phyloP scores from a whole-genome alignment of 2,329 filamentous ascomycete species.

The Periconia macrospinosa region DNA sequence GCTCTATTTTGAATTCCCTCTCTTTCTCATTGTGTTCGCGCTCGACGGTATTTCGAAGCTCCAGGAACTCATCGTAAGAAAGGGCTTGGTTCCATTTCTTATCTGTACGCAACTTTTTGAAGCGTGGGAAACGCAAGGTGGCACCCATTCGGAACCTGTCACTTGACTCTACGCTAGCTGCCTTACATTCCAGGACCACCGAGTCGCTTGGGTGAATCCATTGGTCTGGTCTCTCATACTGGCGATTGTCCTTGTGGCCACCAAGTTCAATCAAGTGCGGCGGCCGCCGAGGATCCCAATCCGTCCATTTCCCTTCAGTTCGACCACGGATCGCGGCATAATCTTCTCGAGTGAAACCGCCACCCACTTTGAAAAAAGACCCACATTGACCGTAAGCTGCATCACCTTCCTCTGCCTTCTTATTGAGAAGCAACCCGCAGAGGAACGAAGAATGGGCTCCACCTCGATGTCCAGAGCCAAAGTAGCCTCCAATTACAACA shows the following conservation, averaged over 20 bases:
- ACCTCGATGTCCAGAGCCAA: slow-evolving; percentile 81
- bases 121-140: slow-evolving; percentile 89
- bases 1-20: slow-evolving; percentile 69
- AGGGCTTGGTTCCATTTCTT: slow-evolving; percentile 81
- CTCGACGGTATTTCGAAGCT: slow-evolving; percentile 69
- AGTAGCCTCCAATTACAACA: slow-evolving; percentile 88
- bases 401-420: slow-evolving; percentile 62
- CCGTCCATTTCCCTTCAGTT: slow-evolving; percentile 88
- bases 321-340: slow-evolving; percentile 80
- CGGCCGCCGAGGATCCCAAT: slow-evolving; percentile 78
- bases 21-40: slow-evolving; percentile 72
- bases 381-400: slow-evolving; percentile 72
- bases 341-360: slow-evolving; percentile 82
- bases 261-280: slow-evolving; percentile 81
- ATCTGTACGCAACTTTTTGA: slow-evolving; percentile 79
- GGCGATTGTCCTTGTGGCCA: slow-evolving; percentile 65
- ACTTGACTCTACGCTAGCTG: slow-evolving; percentile 73
- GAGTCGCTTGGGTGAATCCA: slow-evolving; percentile 93
- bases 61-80: slow-evolving; percentile 74
- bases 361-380: slow-evolving; percentile 99
- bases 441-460: slow-evolving; percentile 83
- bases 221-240: slow-evolving; percentile 80
- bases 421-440: slow-evolving; percentile 80
- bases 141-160: slow-evolving; percentile 76
- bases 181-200: slow-evolving; percentile 85